These are phyloP conservation scores for Moesziomyces parantarcticus DNA, from an alignment of 1,284 basidiomycete species.

Conservation along the genomic window DNA sequence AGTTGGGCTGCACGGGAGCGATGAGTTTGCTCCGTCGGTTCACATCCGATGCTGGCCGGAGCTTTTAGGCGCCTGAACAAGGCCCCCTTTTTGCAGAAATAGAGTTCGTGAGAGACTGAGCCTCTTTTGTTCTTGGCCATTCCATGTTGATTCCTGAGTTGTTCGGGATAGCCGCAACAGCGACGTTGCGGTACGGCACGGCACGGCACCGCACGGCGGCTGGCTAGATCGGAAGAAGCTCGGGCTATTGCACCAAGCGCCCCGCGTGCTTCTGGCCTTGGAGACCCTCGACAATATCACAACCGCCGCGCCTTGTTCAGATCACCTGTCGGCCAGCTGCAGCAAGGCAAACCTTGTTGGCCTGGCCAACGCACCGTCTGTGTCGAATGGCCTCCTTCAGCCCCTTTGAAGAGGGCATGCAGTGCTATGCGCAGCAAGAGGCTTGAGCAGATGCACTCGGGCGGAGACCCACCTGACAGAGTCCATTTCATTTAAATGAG, in stretches of 20 bases:
- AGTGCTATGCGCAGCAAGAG: slow-evolving; percentile 2
- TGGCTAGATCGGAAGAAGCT: neutral
- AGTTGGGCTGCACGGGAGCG: neutral
- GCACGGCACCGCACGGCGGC: too few relatives aligned
- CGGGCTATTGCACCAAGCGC: neutral
- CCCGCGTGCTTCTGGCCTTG: neutral
- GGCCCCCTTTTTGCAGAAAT: neutral
- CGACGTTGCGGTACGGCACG: too few relatives aligned
- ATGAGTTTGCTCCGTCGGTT: neutral
- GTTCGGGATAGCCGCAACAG: neutral
- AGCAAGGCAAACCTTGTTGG: neutral
- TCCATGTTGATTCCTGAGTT: neutral
- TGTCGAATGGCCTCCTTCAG: too few relatives aligned
- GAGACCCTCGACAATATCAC: neutral
- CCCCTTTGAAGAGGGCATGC: too few relatives aligned
- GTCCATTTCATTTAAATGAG: slow-evolving; percentile 34
- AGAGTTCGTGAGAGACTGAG: neutral
- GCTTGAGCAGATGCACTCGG: slow-evolving; percentile 2
- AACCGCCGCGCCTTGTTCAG: neutral
- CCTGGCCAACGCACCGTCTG: too few relatives aligned
- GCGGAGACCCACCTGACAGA: slow-evolving; percentile 12
- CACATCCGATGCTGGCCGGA: neutral
- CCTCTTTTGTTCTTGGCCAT: neutral
- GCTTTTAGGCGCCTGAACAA: too few relatives aligned
- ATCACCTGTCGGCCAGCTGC: neutral